Evolutionary conservation across 306 rosid genomes (phyloP).

Genomic region (Acacia confusa): DNA sequence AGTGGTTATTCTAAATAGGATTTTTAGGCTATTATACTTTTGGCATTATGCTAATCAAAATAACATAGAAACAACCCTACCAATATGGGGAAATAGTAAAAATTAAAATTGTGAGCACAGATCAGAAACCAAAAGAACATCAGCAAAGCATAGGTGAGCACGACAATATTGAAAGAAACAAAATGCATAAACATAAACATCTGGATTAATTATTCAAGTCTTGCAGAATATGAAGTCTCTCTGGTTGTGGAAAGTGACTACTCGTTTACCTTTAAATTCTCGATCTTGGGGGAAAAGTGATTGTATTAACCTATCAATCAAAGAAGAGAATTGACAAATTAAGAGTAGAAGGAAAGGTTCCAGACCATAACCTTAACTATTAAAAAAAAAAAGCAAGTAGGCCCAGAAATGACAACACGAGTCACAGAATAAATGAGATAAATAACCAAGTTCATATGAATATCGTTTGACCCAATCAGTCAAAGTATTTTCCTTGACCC

Average conservation of each 20-base stretch:
- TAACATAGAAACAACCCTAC: background rate
- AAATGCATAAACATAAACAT: too few relatives aligned
- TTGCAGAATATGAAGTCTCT: slow-evolving; percentile 75
- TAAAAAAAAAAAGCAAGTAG: background rate
- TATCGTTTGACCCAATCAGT: background rate
- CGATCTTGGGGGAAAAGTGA: slow-evolving; percentile 92
- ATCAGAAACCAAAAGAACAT: background rate
- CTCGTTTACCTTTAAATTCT: slow-evolving; percentile 81
- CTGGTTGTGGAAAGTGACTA: slow-evolving; percentile 93
- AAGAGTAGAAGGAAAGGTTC: slow-evolving; percentile 8
- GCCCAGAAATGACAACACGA: background rate
- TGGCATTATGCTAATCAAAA: background rate
- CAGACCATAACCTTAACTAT: slow-evolving; percentile 7
- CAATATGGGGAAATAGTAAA: background rate
- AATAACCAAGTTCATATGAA: slow-evolving; percentile 6
- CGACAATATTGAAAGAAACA: background rate
- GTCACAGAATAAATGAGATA: background rate
- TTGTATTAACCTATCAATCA: slow-evolving; percentile 71
- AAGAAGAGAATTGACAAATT: slow-evolving; percentile 26
- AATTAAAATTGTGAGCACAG: background rate
- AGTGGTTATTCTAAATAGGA: too few relatives aligned
- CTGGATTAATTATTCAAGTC: slow-evolving; percentile 2
- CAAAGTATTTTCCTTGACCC: slow-evolving; percentile 6
- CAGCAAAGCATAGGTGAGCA: background rate
- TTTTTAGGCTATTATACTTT: too few relatives aligned